Base-by-base conservation (phyloP, 2,329 filamentous ascomycete species). In the Magnaporthiopsis poae region DNA sequence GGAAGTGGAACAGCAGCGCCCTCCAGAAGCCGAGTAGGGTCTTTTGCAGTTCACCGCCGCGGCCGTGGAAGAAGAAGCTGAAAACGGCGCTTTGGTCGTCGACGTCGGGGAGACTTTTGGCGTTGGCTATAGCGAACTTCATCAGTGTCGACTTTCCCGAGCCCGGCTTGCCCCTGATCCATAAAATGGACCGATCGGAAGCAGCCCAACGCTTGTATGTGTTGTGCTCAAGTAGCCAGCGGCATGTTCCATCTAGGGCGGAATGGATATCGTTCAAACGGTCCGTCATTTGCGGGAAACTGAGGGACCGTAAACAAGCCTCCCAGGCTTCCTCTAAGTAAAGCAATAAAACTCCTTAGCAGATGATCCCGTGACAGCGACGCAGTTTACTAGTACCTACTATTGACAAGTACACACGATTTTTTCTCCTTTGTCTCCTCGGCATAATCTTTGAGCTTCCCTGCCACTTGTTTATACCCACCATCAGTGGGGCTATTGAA, bases 91-190 rank as follows among this genome's bases (percentile, higher is more conserved):
- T 11, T 7, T 2, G 7, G 1, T 35, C 11, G 33, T 7, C 33
- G 33, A 35, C 33, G 33, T 3, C 33, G 11, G 3, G 33, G 11
- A 35, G 33, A 7, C 11, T 7, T 7, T 7, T 7, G 33, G 5
- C 7, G 3, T 35, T 35, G 33, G 2, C 3, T 2, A 35, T 1
- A 3, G 33, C 33, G 33, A 7, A 35, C 11, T 35, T 35, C 33
- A 35, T 35, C 33, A 35, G 33, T 11, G 33, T 35, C 11, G 33
- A 35, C 33, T 35, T 35, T 35, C 33, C 33, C 1, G 4, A 79
- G 70, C 5, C 69, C 2, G 78, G 77, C 31, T 79, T 77, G 0
- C 78, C 78, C 60, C 75, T 75, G 39, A 80, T 75, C 76, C 76
- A 79, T 5, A 79, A 74, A 0, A 80, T 8, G 1, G 69, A 71